These are phyloP conservation scores for Gossypium herbaceum DNA, from an alignment of 345 rosid species.

Conservation along the genomic window DNA sequence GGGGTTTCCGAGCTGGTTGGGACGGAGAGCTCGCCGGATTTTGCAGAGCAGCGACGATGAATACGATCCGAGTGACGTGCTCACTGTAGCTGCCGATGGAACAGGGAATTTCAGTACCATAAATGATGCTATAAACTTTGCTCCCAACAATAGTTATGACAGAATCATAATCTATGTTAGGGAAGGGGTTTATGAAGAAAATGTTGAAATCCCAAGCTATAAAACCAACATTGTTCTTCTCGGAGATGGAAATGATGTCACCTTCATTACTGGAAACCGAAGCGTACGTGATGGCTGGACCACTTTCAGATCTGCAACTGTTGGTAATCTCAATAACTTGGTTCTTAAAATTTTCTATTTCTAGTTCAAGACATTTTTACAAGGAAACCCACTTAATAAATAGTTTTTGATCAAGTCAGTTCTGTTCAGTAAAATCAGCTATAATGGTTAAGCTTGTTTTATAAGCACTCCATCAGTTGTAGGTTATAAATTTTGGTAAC, in stretches of 20 bases:
- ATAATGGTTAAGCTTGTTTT: too few species aligned
- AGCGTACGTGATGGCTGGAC: conserved; percentile 83
- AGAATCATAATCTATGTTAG: conserved; percentile 51
- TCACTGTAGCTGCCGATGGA: conserved; percentile 75
- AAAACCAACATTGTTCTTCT: conserved; percentile 69
- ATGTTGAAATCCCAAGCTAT: conserved; percentile 58
- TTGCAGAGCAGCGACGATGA: conserved; percentile 41
- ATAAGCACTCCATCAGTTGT: too few species aligned
- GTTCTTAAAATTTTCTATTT: too few species aligned
- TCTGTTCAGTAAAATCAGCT: too few species aligned
- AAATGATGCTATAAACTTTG: conserved; percentile 61
- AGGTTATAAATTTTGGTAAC: too few species aligned
- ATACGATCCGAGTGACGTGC: conserved; percentile 48
- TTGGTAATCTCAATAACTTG: conserved; percentile 39
- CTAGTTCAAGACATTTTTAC: too few species aligned
- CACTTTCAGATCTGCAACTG: conserved; percentile 91
- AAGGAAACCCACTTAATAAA: too few species aligned
- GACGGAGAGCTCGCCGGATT: conserved; percentile 44
- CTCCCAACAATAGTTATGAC: conserved; percentile 63
- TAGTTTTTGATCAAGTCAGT: too few species aligned
- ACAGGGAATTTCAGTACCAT: conserved; percentile 74
- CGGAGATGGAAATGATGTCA: conserved; percentile 68
- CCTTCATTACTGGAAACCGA: conserved; percentile 59
- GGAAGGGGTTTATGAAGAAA: conserved; percentile 64
- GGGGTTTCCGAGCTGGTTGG: conserved; percentile 59